phyloP scores from a whole-genome alignment of 305 asterid species.

The Fraxinus albicans region DNA sequence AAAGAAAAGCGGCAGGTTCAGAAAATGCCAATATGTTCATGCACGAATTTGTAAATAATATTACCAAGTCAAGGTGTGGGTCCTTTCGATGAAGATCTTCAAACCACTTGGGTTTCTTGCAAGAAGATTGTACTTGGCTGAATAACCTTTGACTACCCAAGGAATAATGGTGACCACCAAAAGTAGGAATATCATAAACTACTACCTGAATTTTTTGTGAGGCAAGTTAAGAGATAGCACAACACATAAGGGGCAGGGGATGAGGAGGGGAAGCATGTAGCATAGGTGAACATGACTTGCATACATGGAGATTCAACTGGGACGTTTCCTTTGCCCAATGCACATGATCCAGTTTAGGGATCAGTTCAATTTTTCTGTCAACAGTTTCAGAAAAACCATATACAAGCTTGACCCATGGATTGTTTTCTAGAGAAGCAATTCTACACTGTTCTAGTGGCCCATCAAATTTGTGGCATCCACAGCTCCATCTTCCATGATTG shows the following conservation, averaged over 20 bases:
- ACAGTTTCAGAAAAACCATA: conserved; percentile 32
- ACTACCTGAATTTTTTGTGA: conserved; percentile 53
- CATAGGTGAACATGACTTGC: conserved; percentile 62
- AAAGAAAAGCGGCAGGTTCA: conserved; percentile 22
- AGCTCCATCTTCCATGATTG: conserved; percentile 31
- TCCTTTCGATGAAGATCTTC: conserved; percentile 56
- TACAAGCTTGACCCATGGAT: conserved; percentile 53
- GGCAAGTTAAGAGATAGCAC: conserved; percentile 25
- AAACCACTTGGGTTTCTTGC: conserved; percentile 84
- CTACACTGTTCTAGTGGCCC: conserved; percentile 33
- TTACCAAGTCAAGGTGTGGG: conserved; percentile 69
- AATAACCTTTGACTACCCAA: conserved; percentile 37
- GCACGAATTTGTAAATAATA: conserved; percentile 15
- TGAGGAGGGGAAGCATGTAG: conserved; percentile 17
- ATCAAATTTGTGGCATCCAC: conserved; percentile 64
- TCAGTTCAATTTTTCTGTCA: conserved; percentile 31
- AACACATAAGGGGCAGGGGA: conserved; percentile 9
- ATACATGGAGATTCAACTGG: conserved; percentile 89
- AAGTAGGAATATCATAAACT: conserved; percentile 68
- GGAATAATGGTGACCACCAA: conserved; percentile 76
- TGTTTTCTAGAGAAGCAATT: conserved; percentile 33
- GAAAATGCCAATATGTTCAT: conserved; percentile 15
- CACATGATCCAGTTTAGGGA: conserved; percentile 76
- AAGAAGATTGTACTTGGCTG: conserved; percentile 34
- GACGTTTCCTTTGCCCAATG: conserved; percentile 56